phyloP scores from a whole-genome alignment of 495 filamentous ascomycete species.

The Aspergillus homomorphus region DNA sequence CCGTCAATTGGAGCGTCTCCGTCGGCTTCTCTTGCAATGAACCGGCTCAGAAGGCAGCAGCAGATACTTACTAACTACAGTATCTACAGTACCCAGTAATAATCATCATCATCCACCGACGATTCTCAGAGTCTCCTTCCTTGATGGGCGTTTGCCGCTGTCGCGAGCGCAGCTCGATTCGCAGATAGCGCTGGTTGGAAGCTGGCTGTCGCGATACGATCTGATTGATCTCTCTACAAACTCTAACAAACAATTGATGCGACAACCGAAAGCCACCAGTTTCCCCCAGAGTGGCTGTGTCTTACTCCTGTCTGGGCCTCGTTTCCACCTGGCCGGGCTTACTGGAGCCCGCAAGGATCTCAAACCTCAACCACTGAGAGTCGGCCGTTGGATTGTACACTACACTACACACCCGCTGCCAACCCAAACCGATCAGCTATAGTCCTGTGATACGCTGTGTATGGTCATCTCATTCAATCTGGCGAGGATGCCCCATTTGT shows the following conservation, averaged over 20 bases:
- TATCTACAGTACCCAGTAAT: neutral
- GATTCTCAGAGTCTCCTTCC: neutral
- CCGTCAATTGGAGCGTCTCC: neutral
- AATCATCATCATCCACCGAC: neutral
- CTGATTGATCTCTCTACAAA: constrained; percentile 3
- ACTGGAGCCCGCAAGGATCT: too few species aligned
- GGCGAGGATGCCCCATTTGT: too few species aligned
- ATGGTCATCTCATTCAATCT: neutral
- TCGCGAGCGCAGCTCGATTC: neutral
- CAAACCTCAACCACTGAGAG: neutral
- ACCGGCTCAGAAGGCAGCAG: neutral
- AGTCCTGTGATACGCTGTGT: too few species aligned
- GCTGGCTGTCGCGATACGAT: neutral
- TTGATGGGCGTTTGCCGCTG: neutral
- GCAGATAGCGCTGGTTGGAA: neutral
- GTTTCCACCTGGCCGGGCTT: constrained; percentile 3
- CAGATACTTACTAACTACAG: neutral
- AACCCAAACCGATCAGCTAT: too few species aligned
- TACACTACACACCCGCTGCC: neutral
- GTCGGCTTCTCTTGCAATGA: constrained; percentile 1
- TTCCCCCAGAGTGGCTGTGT: constrained; percentile 10
- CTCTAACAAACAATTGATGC: too few species aligned
- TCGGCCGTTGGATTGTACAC: neutral
- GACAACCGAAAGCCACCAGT: neutral
- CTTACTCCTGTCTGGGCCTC: constrained; percentile 1